phyloP scores from a whole-genome alignment of 306 rosid genomes.

The Benincasa hispida region DNA sequence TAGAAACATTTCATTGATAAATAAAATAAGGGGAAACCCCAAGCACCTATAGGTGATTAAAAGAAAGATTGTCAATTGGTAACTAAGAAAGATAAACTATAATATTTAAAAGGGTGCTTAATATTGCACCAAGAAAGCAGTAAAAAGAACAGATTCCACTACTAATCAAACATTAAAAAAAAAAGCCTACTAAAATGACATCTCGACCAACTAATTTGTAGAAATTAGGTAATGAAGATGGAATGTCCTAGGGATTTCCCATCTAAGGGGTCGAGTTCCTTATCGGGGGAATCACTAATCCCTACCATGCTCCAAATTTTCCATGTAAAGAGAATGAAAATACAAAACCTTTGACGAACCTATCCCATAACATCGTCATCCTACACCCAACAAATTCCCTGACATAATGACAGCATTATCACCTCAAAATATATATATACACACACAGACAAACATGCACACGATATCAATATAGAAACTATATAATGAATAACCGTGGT shows the following conservation, averaged over 20 bases:
- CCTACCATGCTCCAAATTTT: not conserved
- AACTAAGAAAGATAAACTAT: too few species aligned
- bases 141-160: too few species aligned
- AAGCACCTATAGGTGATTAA: too few species aligned
- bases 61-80: too few species aligned
- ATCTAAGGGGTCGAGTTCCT: not conserved
- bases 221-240: not conserved
- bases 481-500: not conserved
- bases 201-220: not conserved
- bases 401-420: not conserved
- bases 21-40: too few species aligned
- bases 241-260: not conserved
- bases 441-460: too few species aligned
- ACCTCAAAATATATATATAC: not conserved
- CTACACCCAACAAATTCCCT: not conserved
- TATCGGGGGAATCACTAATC: not conserved
- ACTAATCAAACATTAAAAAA: not conserved
- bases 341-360: not conserved
- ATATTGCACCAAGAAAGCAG: too few species aligned
- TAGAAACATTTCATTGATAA: too few species aligned
- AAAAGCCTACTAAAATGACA: not conserved
- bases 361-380: not conserved
- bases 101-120: too few species aligned
- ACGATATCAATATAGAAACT: not conserved
- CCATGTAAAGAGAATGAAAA: not conserved